These are phyloP conservation scores for Colletotrichum kahawae DNA, from an alignment of 2,329 filamentous ascomycete species.

Conservation along the genomic window DNA sequence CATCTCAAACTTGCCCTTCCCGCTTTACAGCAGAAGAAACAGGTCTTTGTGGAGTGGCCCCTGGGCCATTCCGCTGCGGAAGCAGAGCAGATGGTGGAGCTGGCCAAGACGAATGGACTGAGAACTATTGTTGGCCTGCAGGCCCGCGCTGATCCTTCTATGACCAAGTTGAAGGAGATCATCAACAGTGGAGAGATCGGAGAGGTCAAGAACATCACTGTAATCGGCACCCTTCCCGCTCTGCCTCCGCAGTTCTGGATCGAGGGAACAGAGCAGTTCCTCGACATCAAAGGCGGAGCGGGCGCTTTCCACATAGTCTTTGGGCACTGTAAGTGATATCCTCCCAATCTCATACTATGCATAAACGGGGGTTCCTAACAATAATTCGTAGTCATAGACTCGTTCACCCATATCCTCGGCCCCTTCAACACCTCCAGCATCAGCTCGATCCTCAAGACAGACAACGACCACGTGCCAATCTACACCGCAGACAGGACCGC, in stretches of 20 bases:
- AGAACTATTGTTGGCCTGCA: constrained; percentile 54
- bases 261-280: constrained; percentile 24
- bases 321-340: constrained; percentile 30
- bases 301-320: constrained; percentile 30
- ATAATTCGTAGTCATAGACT: constrained; percentile 32
- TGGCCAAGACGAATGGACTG: constrained; percentile 44
- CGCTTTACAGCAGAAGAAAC: constrained; percentile 56
- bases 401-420: constrained; percentile 36
- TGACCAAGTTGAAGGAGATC: constrained; percentile 46
- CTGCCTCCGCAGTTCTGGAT: constrained; percentile 22
- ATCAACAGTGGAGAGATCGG: constrained; percentile 46
- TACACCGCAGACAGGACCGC: constrained; percentile 24
- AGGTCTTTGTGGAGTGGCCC: constrained; percentile 63
- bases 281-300: constrained; percentile 26
- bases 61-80: constrained; percentile 46
- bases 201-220: not conserved
- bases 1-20: constrained; percentile 52
- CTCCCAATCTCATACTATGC: not conserved
- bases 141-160: constrained; percentile 41
- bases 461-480: constrained; percentile 25
- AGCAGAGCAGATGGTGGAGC: constrained; percentile 43
- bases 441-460: constrained; percentile 30
- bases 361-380: not conserved
- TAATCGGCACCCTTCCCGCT: not conserved
- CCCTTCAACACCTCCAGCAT: constrained; percentile 32